Evolutionary conservation across 495 filamentous ascomycete species (phyloP), one percentile per base, ranked within the genome.

Genomic region (Aspergillus asperescens): DNA sequence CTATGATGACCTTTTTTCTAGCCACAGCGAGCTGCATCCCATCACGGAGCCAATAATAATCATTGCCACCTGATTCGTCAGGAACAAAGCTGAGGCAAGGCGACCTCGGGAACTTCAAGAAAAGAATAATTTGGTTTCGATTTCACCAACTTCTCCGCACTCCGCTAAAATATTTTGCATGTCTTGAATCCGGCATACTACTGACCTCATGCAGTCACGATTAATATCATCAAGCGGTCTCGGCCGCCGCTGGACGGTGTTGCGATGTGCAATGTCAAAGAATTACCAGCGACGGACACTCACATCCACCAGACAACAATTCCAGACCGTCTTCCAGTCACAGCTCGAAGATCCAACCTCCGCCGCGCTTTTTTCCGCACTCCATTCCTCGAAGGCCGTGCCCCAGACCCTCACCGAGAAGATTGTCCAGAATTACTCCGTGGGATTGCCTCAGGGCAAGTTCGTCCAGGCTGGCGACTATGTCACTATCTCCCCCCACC

Each of bases 331-430:
- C 34, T 81, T 81, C 52, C 76, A 77, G 31, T 72, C 77, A 9
- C 77, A 78, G 52, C 54, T 73, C 1, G 63, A 77, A 8, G 66
- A 78, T 55, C 66, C 74, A 8, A 43, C 65, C 3, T 56, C 74
- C 8, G 68, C 77, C 10, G 62, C 72, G 1, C 55, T 77, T 40
- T 68, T 77, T 41, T 72, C 72, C 9, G 70, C 72, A 7, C 53
- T 77, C 16, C 62, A 70, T 47, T 55, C 64, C 1, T 53, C 69
- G 4, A 55, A 60, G 25, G 61, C 67, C 13, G 57, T 60, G 0
- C 63, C 62, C 0, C 92, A 95, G 67, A 95, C 89, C 37, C 70
- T 94, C 24, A 94, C 89, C 13, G 89, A 95, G 69, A 94, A 95
- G 73, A 94, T 95, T 48, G 84, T 95, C 0, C 90, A 95, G 62